A percentile compares a stretch with the other conserved stretches of the same genome.
phyloP scores from a whole-genome alignment of 2,329 filamentous ascomycete species.

The Coniochaeta prunicola region DNA sequence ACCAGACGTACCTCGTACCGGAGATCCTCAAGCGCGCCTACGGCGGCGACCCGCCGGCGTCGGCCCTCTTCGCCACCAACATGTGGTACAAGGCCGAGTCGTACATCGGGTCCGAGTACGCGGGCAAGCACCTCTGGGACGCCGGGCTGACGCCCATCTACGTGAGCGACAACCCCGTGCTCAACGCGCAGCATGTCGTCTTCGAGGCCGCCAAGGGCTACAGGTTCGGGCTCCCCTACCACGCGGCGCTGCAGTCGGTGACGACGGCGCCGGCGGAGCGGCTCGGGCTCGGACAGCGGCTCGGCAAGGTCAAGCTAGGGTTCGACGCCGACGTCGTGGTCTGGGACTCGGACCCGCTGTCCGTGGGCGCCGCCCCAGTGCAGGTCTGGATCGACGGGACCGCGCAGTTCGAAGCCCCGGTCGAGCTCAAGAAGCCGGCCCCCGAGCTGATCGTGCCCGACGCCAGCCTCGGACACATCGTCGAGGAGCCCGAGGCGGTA shows the following conservation, averaged over 20 bases:
- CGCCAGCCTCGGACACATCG: slow-evolving; percentile 29
- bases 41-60: slow-evolving; percentile 45
- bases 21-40: slow-evolving; percentile 55
- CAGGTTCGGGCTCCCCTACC: slow-evolving; percentile 53
- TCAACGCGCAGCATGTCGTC: slow-evolving; percentile 63
- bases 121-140: slow-evolving; percentile 59
- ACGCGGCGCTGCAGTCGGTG: slow-evolving; percentile 50
- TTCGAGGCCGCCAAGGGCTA: slow-evolving; percentile 57
- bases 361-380: slow-evolving; percentile 49
- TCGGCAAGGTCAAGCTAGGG: slow-evolving; percentile 55
- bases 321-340: slow-evolving; percentile 56
- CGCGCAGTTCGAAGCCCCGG: slow-evolving; percentile 46
- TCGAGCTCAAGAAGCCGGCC: slow-evolving; percentile 45
- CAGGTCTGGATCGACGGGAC: slow-evolving; percentile 60
- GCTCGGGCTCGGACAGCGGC: slow-evolving; percentile 47
- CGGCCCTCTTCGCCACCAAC: slow-evolving; percentile 62
- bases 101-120: slow-evolving; percentile 57
- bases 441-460: slow-evolving; percentile 30
- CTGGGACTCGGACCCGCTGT: slow-evolving; percentile 57
- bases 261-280: slow-evolving; percentile 52
- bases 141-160: slow-evolving; percentile 59
- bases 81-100: slow-evolving; percentile 68
- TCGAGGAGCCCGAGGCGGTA: slow-evolving; percentile 29
- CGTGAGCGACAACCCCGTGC: slow-evolving; percentile 63
- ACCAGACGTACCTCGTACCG: slow-evolving; percentile 59